Conservation (phyloP, 129 eudicot species). For the Kitagawia praeruptora region DNA sequence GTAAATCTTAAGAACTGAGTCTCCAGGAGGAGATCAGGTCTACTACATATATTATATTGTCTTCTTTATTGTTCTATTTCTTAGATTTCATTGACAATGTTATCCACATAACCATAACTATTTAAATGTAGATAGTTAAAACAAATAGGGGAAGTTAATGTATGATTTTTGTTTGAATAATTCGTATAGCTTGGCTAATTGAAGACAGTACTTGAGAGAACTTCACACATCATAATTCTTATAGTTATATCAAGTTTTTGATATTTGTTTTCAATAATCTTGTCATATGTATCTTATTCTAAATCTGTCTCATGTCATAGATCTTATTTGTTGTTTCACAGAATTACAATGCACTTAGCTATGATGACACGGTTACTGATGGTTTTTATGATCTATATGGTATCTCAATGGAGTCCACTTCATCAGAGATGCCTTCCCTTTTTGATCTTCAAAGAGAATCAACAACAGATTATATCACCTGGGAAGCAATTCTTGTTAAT, state of each 20-base stretch:
- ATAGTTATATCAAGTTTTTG: not conserved
- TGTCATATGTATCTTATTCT: conserved; percentile 23
- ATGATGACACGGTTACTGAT: conserved; percentile 81
- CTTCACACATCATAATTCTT: not conserved
- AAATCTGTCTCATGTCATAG: conserved; percentile 58
- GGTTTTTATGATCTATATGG: conserved; percentile 93
- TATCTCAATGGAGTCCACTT: conserved; percentile 28
- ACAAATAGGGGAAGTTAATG: not conserved
- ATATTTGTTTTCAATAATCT: not conserved
- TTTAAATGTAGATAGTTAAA: not conserved
- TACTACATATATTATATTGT: not conserved
- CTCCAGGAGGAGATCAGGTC: not conserved
- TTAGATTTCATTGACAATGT: not conserved
- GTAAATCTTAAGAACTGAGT: not conserved
- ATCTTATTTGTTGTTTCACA: conserved; percentile 59
- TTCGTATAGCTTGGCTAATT: not conserved
- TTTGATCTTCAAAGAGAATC: conserved; percentile 66
- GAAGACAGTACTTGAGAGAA: not conserved
- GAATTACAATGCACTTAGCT: conserved; percentile 88
- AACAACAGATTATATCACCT: conserved; percentile 43
- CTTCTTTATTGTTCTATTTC: not conserved
- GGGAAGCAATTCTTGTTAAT: conserved; percentile 86
- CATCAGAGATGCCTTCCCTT: conserved; percentile 87
- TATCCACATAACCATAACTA: not conserved
- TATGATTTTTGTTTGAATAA: not conserved